phyloP scores from a whole-genome alignment of 768 basidiomycete species.

The Chalciporus piperatus region DNA sequence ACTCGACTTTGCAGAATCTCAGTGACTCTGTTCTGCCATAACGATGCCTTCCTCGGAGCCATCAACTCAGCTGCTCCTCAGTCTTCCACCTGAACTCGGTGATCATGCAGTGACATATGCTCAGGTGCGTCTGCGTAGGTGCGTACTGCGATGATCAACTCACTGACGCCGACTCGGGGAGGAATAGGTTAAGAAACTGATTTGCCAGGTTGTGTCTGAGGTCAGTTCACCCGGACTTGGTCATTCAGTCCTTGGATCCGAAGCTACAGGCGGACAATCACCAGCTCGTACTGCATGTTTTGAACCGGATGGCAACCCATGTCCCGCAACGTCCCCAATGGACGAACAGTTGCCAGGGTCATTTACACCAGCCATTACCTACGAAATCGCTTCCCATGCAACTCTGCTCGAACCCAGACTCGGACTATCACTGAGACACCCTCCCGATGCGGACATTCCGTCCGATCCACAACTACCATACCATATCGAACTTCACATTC shows the following conservation, averaged over 20 bases:
- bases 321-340: neutral
- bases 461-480: conserved; percentile 4
- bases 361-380: conserved; percentile 37
- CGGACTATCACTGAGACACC: conserved; percentile 43
- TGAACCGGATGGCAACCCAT: neutral
- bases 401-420: conserved; percentile 56
- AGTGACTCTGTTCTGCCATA: no score
- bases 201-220: conserved; percentile 78
- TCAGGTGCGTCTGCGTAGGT: conserved; percentile 42
- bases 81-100: conserved; percentile 73
- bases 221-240: conserved; percentile 60
- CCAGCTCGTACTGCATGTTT: neutral
- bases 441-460: neutral
- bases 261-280: conserved; percentile 26
- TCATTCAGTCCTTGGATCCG: conserved; percentile 46
- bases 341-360: neutral
- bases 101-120: conserved; percentile 83
- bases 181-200: conserved; percentile 81
- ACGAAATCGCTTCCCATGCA: conserved; percentile 51
- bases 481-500: conserved; percentile 12
- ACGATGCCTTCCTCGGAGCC: conserved; percentile 75
- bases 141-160: neutral
- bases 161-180: neutral
- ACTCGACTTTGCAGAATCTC: no score
- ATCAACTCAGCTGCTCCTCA: conserved; percentile 57